These are phyloP conservation scores for Paraconiothyrium brasiliense DNA, from an alignment of 2,329 filamentous ascomycete species.

Conservation along the genomic window DNA sequence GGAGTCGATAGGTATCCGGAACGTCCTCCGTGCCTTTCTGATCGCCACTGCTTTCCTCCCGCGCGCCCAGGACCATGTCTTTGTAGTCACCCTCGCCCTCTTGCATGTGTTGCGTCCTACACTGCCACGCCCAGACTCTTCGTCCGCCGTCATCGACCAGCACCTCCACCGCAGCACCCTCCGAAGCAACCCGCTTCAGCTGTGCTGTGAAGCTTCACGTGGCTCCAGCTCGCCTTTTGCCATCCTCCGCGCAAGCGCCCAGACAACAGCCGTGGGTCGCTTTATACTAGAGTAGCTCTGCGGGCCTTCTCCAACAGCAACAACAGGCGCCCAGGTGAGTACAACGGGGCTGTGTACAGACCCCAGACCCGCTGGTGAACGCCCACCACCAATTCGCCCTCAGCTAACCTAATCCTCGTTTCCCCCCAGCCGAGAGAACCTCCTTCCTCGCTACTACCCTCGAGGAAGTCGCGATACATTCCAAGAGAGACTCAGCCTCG, in stretches of 20 bases:
- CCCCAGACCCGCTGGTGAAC: not conserved
- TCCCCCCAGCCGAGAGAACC: constrained; percentile 1
- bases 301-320: constrained; percentile 6
- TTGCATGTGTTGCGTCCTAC: constrained; percentile 4
- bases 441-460: not conserved
- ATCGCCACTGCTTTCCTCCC: constrained; percentile 6
- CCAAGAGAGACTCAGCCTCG: constrained; percentile 25
- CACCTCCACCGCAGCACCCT: constrained; percentile 4
- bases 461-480: constrained; percentile 12
- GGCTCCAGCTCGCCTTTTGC: not conserved
- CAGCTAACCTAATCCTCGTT: constrained; percentile 4
- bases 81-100: not conserved
- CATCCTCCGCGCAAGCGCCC: constrained; percentile 12
- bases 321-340: constrained; percentile 12
- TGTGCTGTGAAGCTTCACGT: constrained; percentile 12
- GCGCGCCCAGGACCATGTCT: not conserved
- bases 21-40: not conserved
- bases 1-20: not conserved
- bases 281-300: constrained; percentile 1
- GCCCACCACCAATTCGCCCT: constrained; percentile 4
- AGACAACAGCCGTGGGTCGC: constrained; percentile 11
- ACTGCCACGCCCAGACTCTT: constrained; percentile 11
- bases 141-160: constrained; percentile 10
- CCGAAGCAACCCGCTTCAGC: constrained; percentile 10
- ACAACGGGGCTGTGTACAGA: constrained; percentile 6